phyloP scores from a whole-genome alignment of 2,329 filamentous ascomycete species.

The Colletotrichum eleusines region DNA sequence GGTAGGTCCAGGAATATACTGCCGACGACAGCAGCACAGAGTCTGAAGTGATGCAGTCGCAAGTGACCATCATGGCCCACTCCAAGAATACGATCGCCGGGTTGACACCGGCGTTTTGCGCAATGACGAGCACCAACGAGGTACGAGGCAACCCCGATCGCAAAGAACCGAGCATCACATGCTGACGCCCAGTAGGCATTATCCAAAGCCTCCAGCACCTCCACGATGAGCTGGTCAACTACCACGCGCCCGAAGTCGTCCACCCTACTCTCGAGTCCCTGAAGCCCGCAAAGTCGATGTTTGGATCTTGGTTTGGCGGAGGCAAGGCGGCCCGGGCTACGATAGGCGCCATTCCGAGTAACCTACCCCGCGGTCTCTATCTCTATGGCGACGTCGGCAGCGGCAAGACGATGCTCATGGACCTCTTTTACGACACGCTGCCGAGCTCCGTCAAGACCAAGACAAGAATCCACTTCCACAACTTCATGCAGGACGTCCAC shows the following conservation, averaged over 20 bases:
- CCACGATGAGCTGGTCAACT: conserved; percentile 82
- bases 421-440: conserved; percentile 94
- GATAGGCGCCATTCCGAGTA: conserved; percentile 72
- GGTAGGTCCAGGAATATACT: conserved; percentile 6
- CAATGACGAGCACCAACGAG: conserved; percentile 92
- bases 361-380: conserved; percentile 89
- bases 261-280: conserved; percentile 82
- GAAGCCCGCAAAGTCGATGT: conserved; percentile 65
- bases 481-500: conserved; percentile 99
- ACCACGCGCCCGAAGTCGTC: conserved; percentile 78
- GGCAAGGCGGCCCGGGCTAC: conserved; percentile 51
- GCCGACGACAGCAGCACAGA: neutral
- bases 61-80: conserved; percentile 70
- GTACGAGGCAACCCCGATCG: conserved; percentile 58
- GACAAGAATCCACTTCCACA: conserved; percentile 97
- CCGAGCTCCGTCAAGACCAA: conserved; percentile 84
- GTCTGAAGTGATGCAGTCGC: conserved; percentile 27
- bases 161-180: conserved; percentile 1
- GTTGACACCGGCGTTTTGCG: conserved; percentile 80
- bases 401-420: conserved; percentile 99
- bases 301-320: conserved; percentile 72
- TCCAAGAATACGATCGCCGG: conserved; percentile 88
- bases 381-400: conserved; percentile 97
- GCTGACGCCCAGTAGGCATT: conserved; percentile 69
- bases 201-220: conserved; percentile 91